Percentiles rank a stretch among this genome's conserved stretches.
Evolutionary conservation across 139 green algal species (phyloP).

Genomic region (Chlamydomonas applanata): DNA sequence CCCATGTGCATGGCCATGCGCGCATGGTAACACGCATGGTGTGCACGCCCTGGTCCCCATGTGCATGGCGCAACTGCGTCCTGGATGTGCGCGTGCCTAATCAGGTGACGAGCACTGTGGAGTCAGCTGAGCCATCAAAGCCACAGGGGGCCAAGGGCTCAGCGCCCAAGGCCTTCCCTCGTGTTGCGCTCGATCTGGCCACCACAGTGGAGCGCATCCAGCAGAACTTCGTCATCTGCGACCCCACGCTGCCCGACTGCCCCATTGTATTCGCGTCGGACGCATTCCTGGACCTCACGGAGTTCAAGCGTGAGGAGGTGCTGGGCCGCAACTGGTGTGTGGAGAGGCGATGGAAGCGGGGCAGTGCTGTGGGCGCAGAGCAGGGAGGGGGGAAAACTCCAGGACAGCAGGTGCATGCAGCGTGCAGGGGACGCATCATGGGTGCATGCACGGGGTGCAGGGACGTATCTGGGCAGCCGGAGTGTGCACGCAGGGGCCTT

Average conservation of each 20-base stretch:
- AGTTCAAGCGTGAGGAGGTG: constrained; percentile 92
- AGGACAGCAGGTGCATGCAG: no score
- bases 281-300: constrained; percentile 90
- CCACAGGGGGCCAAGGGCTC: constrained; percentile 17
- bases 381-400: no score
- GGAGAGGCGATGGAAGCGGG: neutral
- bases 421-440: no score
- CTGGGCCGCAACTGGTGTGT: constrained; percentile 87
- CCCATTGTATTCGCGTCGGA: constrained; percentile 96
- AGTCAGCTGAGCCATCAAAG: constrained; percentile 22
- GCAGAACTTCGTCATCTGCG: constrained; percentile 96
- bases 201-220: constrained; percentile 98
- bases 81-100: no score
- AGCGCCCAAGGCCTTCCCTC: constrained; percentile 73
- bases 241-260: constrained; percentile 95
- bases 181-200: constrained; percentile 91
- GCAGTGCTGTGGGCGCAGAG: no score
- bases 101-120: constrained; percentile 54
- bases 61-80: no score
- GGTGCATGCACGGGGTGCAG: no score
- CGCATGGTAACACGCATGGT: no score
- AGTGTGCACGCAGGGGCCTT: no score
- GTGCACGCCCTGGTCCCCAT: no score
- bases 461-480: no score
- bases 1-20: no score